Conservation (phyloP, 306 rosid genomes). For the Styphnolobium japonicum region DNA sequence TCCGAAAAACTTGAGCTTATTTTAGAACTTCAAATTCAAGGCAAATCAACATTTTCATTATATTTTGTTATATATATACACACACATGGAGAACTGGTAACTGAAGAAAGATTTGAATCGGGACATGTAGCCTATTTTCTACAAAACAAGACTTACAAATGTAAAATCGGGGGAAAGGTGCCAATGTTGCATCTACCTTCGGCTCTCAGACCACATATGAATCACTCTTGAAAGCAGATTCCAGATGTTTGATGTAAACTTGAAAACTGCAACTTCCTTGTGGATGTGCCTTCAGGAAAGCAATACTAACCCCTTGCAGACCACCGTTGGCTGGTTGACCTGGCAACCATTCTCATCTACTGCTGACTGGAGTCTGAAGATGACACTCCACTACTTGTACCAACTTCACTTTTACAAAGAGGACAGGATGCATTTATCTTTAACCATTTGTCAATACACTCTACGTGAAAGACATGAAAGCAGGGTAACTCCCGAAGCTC, state of each 20-base stretch:
- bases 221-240: not conserved
- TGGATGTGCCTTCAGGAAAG: not conserved
- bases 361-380: slow-evolving; percentile 43
- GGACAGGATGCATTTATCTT: slow-evolving; percentile 79
- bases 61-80: not conserved
- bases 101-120: not conserved
- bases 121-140: not conserved
- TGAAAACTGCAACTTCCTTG: not conserved
- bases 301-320: not conserved
- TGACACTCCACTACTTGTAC: slow-evolving; percentile 23
- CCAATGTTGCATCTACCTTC: not conserved
- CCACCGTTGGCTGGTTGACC: not conserved
- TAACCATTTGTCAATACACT: slow-evolving; percentile 74
- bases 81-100: not conserved
- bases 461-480: slow-evolving; percentile 64
- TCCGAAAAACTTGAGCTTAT: not conserved
- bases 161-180: not conserved
- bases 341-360: slow-evolving; percentile 11
- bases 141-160: not conserved
- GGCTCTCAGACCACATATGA: not conserved
- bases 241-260: not conserved
- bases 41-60: slow-evolving; percentile 7
- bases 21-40: not conserved
- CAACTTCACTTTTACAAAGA: slow-evolving; percentile 64
- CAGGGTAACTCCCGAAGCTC: slow-evolving; percentile 73